These are phyloP conservation scores for Lecanosticta acicola DNA, from an alignment of 2,329 filamentous ascomycete species.

Conservation along the genomic window DNA sequence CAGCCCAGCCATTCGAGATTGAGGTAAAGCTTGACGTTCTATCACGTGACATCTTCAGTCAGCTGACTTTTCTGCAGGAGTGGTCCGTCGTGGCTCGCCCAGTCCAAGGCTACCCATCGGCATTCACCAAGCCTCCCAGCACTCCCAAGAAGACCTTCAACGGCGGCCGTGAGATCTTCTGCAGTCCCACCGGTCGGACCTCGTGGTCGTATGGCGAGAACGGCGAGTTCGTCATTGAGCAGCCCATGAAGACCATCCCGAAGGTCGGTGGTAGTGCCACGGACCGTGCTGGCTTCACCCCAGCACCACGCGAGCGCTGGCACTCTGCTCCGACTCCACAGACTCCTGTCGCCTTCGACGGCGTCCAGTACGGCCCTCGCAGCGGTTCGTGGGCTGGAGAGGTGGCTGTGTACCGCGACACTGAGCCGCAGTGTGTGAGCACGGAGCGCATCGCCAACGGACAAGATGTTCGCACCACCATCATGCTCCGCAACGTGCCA, in stretches of 20 bases:
- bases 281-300: background rate
- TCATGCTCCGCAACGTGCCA: slow-evolving; percentile 93
- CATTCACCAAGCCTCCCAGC: background rate
- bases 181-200: slow-evolving; percentile 29
- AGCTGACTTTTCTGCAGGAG: slow-evolving; percentile 14
- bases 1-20: slow-evolving; percentile 7
- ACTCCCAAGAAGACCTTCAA: background rate
- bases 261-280: slow-evolving; percentile 9
- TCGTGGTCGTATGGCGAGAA: slow-evolving; percentile 18
- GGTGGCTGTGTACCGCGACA: background rate
- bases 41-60: background rate
- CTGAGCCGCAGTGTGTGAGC: slow-evolving; percentile 37
- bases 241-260: slow-evolving; percentile 6
- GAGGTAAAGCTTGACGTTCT: slow-evolving; percentile 14
- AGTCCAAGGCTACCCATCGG: background rate
- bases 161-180: background rate
- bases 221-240: slow-evolving; percentile 8
- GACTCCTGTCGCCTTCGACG: slow-evolving; percentile 2
- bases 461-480: slow-evolving; percentile 45
- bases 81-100: slow-evolving; percentile 8
- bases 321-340: slow-evolving; percentile 8
- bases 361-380: background rate
- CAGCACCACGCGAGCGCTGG: slow-evolving; percentile 2
- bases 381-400: background rate
- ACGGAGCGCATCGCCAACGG: slow-evolving; percentile 37